phyloP scores from a whole-genome alignment of 208 protist species.

The Trypanosomatidae sp. region DNA sequence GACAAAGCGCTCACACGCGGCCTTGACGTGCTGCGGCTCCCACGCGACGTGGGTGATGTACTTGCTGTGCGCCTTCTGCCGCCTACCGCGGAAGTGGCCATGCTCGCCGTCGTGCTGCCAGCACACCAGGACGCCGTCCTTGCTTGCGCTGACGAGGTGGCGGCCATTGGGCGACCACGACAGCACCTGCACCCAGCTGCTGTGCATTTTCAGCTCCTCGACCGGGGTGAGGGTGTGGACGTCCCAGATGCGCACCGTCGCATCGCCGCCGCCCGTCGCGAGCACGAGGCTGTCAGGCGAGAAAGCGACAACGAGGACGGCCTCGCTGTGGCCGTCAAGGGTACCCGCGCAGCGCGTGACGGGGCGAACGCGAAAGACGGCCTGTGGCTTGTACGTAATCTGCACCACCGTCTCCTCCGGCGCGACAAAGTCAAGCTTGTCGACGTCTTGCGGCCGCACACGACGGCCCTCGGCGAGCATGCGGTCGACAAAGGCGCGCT shows the following conservation, averaged over 20 bases:
- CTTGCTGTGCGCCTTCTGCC: slow-evolving; percentile 87
- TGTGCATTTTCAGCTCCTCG: slow-evolving; percentile 87
- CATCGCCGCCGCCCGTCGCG: slow-evolving; percentile 93
- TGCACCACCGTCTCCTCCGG: slow-evolving; percentile 78
- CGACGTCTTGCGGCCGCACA: slow-evolving; percentile 64
- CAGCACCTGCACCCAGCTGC: slow-evolving; percentile 93
- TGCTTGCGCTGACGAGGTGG: slow-evolving; percentile 89
- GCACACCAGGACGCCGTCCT: slow-evolving; percentile 86
- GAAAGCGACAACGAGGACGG: slow-evolving; percentile 90
- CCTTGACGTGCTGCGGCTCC: slow-evolving; percentile 93
- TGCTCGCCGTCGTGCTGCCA: slow-evolving; percentile 86
- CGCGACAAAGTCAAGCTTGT: slow-evolving; percentile 55
- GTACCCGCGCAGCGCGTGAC: slow-evolving; percentile 91
- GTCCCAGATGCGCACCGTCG: slow-evolving; percentile 97
- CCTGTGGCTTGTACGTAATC: slow-evolving; percentile 93
- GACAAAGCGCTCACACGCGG: slow-evolving; percentile 70
- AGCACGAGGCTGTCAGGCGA: slow-evolving; percentile 90
- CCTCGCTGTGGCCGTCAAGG: slow-evolving; percentile 92
- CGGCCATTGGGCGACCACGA: slow-evolving; percentile 93
- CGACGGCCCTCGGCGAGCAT: slow-evolving; percentile 76
- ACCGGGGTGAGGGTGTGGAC: slow-evolving; percentile 90
- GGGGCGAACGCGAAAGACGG: slow-evolving; percentile 93
- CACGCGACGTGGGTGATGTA: slow-evolving; percentile 94
- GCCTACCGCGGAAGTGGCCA: slow-evolving; percentile 56
- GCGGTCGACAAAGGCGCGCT: slow-evolving; percentile 53